phyloP scores from a whole-genome alignment of 140 eudicot genomes.

The Stevia rebaudiana region DNA sequence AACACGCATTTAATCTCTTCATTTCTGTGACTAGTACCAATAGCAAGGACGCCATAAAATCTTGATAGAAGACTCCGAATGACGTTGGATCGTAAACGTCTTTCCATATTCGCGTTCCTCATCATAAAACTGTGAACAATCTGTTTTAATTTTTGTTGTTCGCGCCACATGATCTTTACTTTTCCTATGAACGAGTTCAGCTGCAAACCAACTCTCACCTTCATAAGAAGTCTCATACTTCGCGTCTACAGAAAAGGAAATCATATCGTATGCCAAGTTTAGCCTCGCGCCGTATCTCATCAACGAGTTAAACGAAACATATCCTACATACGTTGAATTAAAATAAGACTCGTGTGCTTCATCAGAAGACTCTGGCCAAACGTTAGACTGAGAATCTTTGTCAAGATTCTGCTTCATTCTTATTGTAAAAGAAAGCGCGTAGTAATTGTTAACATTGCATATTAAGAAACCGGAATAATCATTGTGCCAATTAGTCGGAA shows the following conservation, averaged over 20 bases:
- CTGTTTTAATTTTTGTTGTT: not conserved
- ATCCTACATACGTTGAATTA: constrained; percentile 16
- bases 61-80: not conserved
- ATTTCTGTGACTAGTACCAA: not conserved
- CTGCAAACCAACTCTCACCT: constrained; percentile 2
- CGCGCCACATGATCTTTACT: not conserved
- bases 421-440: not conserved
- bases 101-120: not conserved
- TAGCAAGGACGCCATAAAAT: not conserved
- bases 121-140: not conserved
- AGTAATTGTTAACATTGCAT: not conserved
- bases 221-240: not conserved
- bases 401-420: not conserved
- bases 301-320: constrained; percentile 21
- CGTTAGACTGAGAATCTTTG: not conserved
- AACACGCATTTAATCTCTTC: no score
- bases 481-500: constrained; percentile 17
- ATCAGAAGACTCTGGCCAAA: not conserved
- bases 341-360: not conserved
- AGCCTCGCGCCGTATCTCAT: not conserved
- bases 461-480: constrained; percentile 9
- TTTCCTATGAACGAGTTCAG: constrained; percentile 14
- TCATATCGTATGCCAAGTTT: constrained; percentile 4
- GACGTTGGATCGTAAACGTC: constrained; percentile 6
- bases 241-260: constrained; percentile 6